Percentiles rank a stretch among this genome's conserved stretches.
These are phyloP conservation scores for Petunia secreta DNA, from an alignment of 257 asterid genomes.

Conservation along the genomic window DNA sequence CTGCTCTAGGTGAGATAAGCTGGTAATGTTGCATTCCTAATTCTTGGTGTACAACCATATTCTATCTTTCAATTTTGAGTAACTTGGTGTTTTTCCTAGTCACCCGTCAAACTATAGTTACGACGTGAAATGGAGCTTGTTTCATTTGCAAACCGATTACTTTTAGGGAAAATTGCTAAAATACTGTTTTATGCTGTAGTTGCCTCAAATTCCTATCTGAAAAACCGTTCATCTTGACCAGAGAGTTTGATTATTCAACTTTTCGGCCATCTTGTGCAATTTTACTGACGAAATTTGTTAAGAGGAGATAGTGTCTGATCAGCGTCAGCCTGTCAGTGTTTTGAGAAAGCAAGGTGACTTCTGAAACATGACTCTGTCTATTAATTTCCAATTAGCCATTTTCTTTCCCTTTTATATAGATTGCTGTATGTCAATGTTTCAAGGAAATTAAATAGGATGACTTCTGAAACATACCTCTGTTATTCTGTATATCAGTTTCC, in stretches of 20 bases:
- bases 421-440: neutral
- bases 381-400: neutral
- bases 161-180: neutral
- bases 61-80: neutral
- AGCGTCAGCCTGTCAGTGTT: neutral
- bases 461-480: neutral
- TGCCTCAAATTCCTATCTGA: too few species aligned
- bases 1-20: neutral
- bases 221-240: neutral
- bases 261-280: neutral
- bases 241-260: neutral
- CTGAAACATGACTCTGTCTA: neutral
- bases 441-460: neutral
- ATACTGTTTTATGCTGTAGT: too few species aligned
- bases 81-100: slow-evolving; percentile 11
- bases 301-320: slow-evolving; percentile 2
- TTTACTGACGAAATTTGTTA: neutral
- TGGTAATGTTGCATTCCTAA: neutral
- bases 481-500: neutral
- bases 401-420: neutral
- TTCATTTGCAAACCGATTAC: neutral
- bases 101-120: slow-evolving; percentile 14
- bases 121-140: slow-evolving; percentile 11
- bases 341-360: neutral
- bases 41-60: neutral